A percentile compares a stretch with the other conserved stretches of the same genome.
Evolutionary conservation across 2,329 filamentous ascomycete genomes (phyloP).

Genomic region (Periconia sp.): DNA sequence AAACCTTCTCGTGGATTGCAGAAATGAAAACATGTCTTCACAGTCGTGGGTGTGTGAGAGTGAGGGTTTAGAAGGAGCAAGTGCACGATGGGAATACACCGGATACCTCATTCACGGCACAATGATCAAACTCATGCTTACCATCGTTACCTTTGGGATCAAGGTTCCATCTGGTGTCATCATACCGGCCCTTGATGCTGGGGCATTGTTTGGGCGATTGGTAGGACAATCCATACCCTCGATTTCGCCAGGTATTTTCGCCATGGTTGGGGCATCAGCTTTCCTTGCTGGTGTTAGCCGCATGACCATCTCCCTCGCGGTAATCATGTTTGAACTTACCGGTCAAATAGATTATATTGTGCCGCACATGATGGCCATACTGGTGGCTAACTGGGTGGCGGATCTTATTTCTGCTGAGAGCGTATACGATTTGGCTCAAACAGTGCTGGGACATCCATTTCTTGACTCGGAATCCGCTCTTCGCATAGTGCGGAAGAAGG

Average conservation of each 20-base stretch:
- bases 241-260: constrained; percentile 60
- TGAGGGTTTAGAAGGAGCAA: constrained; percentile 42
- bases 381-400: constrained; percentile 62
- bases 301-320: constrained; percentile 61
- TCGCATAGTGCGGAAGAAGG: constrained; percentile 43
- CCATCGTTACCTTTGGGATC: constrained; percentile 60
- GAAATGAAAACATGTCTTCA: constrained; percentile 27
- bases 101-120: constrained; percentile 57
- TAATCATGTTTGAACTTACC: constrained; percentile 64
- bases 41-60: constrained; percentile 55
- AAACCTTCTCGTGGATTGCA: constrained; percentile 59
- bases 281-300: constrained; percentile 61
- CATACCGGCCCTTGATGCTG: constrained; percentile 61
- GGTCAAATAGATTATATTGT: constrained; percentile 61
- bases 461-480: constrained; percentile 56
- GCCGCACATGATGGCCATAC: constrained; percentile 62
- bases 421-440: constrained; percentile 63
- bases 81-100: constrained; percentile 48
- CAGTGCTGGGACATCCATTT: constrained; percentile 61
- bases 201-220: constrained; percentile 60
- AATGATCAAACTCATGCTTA: constrained; percentile 57
- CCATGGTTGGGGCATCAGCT: constrained; percentile 61
- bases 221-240: constrained; percentile 48
- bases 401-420: constrained; percentile 56
- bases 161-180: constrained; percentile 64